Evolutionary conservation across 805 yeast genomes (phyloP).

Genomic region (Saturnispora hagleri): DNA sequence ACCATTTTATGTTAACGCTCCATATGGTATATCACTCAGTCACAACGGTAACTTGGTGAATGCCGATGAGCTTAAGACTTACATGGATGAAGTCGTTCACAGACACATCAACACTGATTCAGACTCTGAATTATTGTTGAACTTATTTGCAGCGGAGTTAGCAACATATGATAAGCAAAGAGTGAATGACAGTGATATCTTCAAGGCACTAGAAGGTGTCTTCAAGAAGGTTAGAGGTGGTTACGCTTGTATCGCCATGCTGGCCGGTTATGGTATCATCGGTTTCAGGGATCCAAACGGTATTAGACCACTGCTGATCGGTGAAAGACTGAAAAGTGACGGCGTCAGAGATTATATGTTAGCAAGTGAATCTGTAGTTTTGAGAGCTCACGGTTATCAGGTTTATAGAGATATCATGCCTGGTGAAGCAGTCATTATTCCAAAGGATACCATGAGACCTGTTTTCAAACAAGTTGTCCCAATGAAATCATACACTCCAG

Average conservation of each 20-base stretch:
- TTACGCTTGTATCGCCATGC: slow-evolving; percentile 90
- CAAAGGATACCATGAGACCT: slow-evolving; percentile 61
- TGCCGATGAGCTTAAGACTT: slow-evolving; percentile 62
- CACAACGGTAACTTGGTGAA: slow-evolving; percentile 96
- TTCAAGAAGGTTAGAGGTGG: slow-evolving; percentile 83
- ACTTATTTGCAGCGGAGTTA: slow-evolving; percentile 85
- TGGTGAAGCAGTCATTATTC: slow-evolving; percentile 94
- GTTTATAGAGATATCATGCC: slow-evolving; percentile 78
- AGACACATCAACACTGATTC: slow-evolving; percentile 96
- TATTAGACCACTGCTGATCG: slow-evolving; percentile 81
- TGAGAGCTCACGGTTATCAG: slow-evolving; percentile 82
- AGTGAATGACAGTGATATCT: slow-evolving; percentile 83
- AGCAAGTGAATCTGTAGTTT: slow-evolving; percentile 90
- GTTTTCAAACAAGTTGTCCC: slow-evolving; percentile 83
- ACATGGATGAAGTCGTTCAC: slow-evolving; percentile 88
- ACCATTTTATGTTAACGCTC: slow-evolving; percentile 95
- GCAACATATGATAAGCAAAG: slow-evolving; percentile 88
- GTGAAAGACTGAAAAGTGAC: slow-evolving; percentile 64
- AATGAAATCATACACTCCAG: slow-evolving; percentile 76
- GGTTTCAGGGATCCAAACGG: slow-evolving; percentile 98
- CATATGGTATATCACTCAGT: slow-evolving; percentile 83
- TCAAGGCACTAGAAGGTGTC: slow-evolving; percentile 77
- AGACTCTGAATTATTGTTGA: slow-evolving; percentile 84
- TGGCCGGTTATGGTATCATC: slow-evolving; percentile 91
- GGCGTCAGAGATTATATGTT: slow-evolving; percentile 84